Percentiles rank a stretch among this genome's conserved stretches.
phyloP scores from a whole-genome alignment of 73 alveolate genomes.

The Symbiodinium pilosum region DNA sequence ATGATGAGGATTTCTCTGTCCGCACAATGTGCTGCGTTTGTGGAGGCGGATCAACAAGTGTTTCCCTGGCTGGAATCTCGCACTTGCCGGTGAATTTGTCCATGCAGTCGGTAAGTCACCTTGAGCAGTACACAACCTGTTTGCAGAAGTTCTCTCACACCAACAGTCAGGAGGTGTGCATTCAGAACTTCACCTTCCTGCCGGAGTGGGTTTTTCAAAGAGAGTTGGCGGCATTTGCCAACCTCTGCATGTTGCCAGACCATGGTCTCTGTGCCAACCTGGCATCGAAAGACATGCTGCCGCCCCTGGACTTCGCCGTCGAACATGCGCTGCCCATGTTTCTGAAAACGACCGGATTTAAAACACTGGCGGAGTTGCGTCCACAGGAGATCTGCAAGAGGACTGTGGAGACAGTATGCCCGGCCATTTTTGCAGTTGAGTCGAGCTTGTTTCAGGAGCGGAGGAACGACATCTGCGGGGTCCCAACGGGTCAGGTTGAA shows the following conservation, averaged over 20 bases:
- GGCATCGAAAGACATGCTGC: no score
- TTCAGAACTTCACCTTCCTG: not conserved
- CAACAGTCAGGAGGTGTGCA: not conserved
- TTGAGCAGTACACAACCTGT: no score
- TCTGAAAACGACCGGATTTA: no score
- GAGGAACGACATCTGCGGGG: not conserved
- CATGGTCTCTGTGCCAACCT: not conserved
- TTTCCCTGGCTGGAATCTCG: not conserved
- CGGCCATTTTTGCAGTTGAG: not conserved
- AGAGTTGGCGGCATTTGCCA: not conserved
- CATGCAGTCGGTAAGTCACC: not conserved
- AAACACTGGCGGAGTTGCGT: no score
- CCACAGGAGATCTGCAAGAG: not conserved
- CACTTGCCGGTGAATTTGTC: not conserved
- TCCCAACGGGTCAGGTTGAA: not conserved
- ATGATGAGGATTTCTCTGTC: no score
- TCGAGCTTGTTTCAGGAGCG: not conserved
- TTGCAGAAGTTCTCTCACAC: no score
- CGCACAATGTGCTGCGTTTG: not conserved
- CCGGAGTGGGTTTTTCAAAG: no score
- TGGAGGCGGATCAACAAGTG: not conserved
- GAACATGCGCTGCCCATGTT: no score
- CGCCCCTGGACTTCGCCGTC: no score
- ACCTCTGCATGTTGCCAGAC: not conserved
- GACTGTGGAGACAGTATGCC: not conserved